Evolutionary conservation across 2,329 filamentous ascomycete genomes (phyloP), one percentile per base, ranked within the genome.

Genomic region (Bipolaris bicolor): DNA sequence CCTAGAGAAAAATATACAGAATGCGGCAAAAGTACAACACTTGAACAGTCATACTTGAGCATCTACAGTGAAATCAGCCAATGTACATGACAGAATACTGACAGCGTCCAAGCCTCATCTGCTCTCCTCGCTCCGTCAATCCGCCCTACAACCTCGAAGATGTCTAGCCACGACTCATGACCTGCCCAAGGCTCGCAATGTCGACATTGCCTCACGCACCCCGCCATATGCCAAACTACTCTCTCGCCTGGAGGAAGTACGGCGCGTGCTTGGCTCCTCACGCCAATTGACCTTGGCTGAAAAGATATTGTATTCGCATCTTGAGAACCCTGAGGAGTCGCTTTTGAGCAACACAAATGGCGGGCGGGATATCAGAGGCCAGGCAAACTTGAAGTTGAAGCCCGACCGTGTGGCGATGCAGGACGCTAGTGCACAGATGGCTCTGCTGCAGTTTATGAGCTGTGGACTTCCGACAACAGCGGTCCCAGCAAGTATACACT

Each of bases 321-420:
- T 99, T 64, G 89, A 95, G 79, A 90, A 92, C 72, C 86, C 88
- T 6, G 93, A 97, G 78, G 92, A 96, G 76, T 93, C 92, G 36
- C 86, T 99, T 51, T 83, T 97, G 59, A 87, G 86, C 51, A 87
- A 88, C 72, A 97, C 93, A 48, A 85, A 91, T 77, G 91, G 93
- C 84, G 94, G 93, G 66, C 86, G 86, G 49, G 85, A 89, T 71
- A 89, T 99, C 61, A 88, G 95, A 40, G 94, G 94, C 66, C 88
- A 88, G 73, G 93, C 92, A 49, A 98, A 96, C 76, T 84, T 99
- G 79, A 96, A 96, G 82, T 89, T 99, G 77, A 97, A 97, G 79
- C 95, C 95, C 20, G 95, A 99, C 77, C 87, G 95, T 51, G 95
- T 98, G 67, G 96, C 96, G 64, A 99, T 99, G 95, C 95, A 99